Evolutionary conservation across 179 eudicot genomes (phyloP), one percentile per base, ranked within the genome.

Genomic region (Silene noctiflora): DNA sequence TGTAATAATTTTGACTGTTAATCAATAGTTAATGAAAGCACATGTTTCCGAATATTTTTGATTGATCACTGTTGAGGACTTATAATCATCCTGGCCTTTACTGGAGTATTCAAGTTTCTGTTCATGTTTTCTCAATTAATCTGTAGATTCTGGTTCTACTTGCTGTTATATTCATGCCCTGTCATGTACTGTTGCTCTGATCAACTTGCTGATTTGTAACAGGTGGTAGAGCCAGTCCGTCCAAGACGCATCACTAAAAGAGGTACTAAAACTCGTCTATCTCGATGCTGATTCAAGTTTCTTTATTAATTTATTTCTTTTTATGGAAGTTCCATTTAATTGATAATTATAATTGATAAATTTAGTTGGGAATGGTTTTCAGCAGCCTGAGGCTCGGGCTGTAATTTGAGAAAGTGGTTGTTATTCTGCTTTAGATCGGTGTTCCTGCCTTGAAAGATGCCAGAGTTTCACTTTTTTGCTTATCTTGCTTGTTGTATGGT

Each of bases 1-100:
- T 82, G 80, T 79, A 78, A 73, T 68, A 46, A 29, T 53, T 75
- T 82, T 71, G 51, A 24, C 60, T 60, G 51, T 66, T 58, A 31
- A 60, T 75, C 66, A 61, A 60, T 27, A 79, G 75, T 69, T 48
- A 71, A 63, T 63, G 29, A 78, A 75, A 61, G 64, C 73, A 35
- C 24, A 65, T 17, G 39, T 35, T 71, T 16, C 20, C 13, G 4
- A 19, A 22, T 20, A 13, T 56, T 7, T 22, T 5, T 24, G 46
- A 69, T 22, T 29, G 25, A 48, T 60, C 44, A 1, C 48, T 14
- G 20, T 56, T 56, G 7, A 16, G 16, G 1, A 56, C 65, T 5
- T 7, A n/a, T 64, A 3, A 16, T 56, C 8, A 12, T 14, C 10
- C 31, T 31, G 12, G 33, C 24, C 6, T 25, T 75, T 48, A 4